These are phyloP conservation scores for Theobroma grandiflorum DNA, from an alignment of 441 rosid species.

Conservation along the genomic window DNA sequence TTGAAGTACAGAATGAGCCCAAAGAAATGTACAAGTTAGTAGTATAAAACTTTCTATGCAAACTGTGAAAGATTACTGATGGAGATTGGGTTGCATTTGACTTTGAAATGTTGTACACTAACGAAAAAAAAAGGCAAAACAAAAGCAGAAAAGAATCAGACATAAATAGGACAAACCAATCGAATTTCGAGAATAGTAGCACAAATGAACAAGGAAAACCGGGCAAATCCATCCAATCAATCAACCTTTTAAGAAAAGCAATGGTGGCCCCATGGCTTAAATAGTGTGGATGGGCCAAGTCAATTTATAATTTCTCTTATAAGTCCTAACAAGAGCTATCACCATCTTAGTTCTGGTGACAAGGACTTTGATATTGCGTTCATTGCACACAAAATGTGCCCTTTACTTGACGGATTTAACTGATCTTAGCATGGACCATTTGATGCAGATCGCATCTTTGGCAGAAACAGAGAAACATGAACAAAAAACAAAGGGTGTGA, in stretches of 20 bases:
- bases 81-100: not conserved
- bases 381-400: slow-evolving; percentile 10
- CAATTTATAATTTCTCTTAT: not conserved
- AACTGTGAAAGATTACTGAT: not conserved
- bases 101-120: not conserved
- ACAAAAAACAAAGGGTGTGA: no score
- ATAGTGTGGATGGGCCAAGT: not conserved
- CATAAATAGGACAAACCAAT: not conserved
- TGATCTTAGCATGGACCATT: not conserved
- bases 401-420: not conserved
- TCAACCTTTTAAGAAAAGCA: not conserved
- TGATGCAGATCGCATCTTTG: not conserved
- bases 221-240: not conserved
- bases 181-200: not conserved
- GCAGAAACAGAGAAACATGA: not conserved
- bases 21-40: not conserved
- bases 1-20: not conserved
- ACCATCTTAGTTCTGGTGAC: not conserved
- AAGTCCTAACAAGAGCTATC: not conserved
- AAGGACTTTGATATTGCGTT: not conserved
- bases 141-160: not conserved
- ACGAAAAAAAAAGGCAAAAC: not conserved
- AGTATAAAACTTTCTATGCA: not conserved
- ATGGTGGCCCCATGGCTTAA: not conserved
- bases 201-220: not conserved